Percentiles rank a stretch among this genome's conserved stretches.
These are phyloP conservation scores for Bipolaris cookei DNA, from an alignment of 2,329 filamentous ascomycete genomes.

Conservation along the genomic window DNA sequence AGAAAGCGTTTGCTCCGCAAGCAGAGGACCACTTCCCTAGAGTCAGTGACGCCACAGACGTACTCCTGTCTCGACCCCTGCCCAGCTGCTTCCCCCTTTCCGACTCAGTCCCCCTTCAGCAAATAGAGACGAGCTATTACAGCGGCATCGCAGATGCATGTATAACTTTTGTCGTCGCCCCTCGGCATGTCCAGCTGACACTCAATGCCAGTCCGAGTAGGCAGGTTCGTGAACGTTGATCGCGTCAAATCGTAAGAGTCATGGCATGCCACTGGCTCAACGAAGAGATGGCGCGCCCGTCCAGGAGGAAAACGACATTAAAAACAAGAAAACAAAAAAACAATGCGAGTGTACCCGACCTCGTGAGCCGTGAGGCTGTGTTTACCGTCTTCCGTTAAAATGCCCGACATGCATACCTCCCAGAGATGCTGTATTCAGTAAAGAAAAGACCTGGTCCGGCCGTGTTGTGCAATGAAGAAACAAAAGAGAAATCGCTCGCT, in stretches of 20 bases:
- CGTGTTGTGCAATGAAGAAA: conserved; percentile 29
- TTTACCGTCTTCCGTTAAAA: conserved; percentile 49
- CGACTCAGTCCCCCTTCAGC: conserved; percentile 25
- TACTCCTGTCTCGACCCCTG: conserved; percentile 37
- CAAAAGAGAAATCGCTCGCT: conserved; percentile 50
- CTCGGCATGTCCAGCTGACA: conserved; percentile 48
- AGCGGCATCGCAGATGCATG: conserved; percentile 49
- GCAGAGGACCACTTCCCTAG: conserved; percentile 46
- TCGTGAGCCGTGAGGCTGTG: conserved; percentile 54
- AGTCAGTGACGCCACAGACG: conserved; percentile 41
- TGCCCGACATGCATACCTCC: conserved; percentile 55
- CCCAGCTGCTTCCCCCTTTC: conserved; percentile 11
- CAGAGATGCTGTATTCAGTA: conserved; percentile 51
- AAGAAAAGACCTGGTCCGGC: conserved; percentile 49
- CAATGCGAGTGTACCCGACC: conserved; percentile 48
- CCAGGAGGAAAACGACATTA: conserved; percentile 48
- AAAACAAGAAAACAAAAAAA: conserved; percentile 48
- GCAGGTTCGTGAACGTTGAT: conserved; percentile 34
- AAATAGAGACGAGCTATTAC: conserved; percentile 41
- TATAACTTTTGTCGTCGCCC: conserved; percentile 49
- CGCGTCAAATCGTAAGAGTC: conserved; percentile 41
- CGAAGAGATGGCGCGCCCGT: conserved; percentile 45
- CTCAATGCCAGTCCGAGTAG: conserved; percentile 49
- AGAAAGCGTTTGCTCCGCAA: conserved; percentile 45
- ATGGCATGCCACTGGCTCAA: conserved; percentile 48